These are phyloP conservation scores for Erythrobasidium hasegawianum DNA, from an alignment of 1,284 basidiomycete species.

Conservation along the genomic window DNA sequence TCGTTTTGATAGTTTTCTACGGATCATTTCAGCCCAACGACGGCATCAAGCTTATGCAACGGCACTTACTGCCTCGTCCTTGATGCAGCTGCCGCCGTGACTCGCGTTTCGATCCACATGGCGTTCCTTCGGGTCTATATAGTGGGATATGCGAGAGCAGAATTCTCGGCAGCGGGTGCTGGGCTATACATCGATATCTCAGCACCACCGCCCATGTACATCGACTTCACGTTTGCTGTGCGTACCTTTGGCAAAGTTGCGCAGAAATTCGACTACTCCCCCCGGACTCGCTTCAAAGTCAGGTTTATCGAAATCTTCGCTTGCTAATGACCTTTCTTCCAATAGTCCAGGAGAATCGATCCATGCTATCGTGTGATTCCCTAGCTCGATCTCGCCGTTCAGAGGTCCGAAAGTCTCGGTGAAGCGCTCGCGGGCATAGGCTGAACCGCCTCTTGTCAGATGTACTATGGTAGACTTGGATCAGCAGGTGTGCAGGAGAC, in stretches of 20 bases:
- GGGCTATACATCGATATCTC: no score
- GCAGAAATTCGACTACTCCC: slow-evolving; percentile 27
- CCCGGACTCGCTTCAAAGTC: slow-evolving; percentile 20
- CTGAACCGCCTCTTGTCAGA: slow-evolving; percentile 53
- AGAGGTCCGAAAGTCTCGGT: slow-evolving; percentile 61
- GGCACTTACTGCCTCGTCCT: slow-evolving; percentile 58
- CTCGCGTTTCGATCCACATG: slow-evolving; percentile 72
- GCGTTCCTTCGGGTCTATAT: slow-evolving; percentile 62
- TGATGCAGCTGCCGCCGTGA: slow-evolving; percentile 61
- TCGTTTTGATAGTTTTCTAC: slow-evolving; percentile 70
- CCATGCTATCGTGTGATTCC: slow-evolving; percentile 54
- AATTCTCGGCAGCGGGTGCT: slow-evolving; percentile 54
- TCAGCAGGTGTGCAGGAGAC: no score
- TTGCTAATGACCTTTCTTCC: slow-evolving; percentile 37
- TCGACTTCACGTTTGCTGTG: background rate
- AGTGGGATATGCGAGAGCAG: slow-evolving; percentile 80
- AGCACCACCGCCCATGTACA: no score
- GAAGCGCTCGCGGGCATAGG: slow-evolving; percentile 62
- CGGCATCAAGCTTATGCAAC: background rate
- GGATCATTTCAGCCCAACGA: no score
- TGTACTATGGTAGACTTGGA: slow-evolving; percentile 46
- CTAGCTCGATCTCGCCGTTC: slow-evolving; percentile 66
- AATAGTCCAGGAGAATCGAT: slow-evolving; percentile 45
- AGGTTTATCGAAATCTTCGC: slow-evolving; percentile 33
- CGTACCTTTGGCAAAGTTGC: slow-evolving; percentile 55